These are phyloP conservation scores for Lichtheimia ornata DNA, from an alignment of 371 early-diverging fungal genomes.

Conservation along the genomic window DNA sequence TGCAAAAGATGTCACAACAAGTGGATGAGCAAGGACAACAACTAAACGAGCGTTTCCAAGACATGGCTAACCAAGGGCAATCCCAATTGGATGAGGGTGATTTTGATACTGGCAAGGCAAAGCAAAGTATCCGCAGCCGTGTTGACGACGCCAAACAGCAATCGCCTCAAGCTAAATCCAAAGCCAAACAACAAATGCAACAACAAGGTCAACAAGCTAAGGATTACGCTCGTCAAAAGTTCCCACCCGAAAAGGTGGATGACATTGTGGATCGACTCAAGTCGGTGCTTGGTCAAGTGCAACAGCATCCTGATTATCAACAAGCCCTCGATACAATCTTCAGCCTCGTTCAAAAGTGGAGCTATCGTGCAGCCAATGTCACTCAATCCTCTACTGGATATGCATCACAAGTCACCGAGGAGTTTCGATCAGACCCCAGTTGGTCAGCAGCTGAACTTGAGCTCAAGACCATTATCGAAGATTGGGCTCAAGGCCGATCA, in stretches of 20 bases:
- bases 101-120: neutral
- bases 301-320: constrained; percentile 55
- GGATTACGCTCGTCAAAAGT: constrained; percentile 23
- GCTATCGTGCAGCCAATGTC: constrained; percentile 19
- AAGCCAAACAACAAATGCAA: neutral
- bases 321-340: constrained; percentile 47
- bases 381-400: neutral
- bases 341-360: constrained; percentile 39
- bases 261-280: constrained; percentile 48
- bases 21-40: constrained; percentile 7
- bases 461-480: constrained; percentile 53
- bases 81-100: no score
- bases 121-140: neutral
- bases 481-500: constrained; percentile 55
- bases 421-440: constrained; percentile 27
- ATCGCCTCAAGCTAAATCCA: neutral
- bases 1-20: constrained; percentile 23
- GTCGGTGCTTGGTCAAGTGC: constrained; percentile 44
- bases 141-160: neutral
- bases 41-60: constrained; percentile 6
- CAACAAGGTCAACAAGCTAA: constrained; percentile 6
- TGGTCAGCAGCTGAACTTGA: constrained; percentile 39
- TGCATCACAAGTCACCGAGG: constrained; percentile 9
- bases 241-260: constrained; percentile 46
- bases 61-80: neutral